A percentile compares a stretch with the other conserved stretches of the same genome.
phyloP scores from a whole-genome alignment of 2,329 filamentous ascomycete genomes.

The Leptodontidium sp. region DNA sequence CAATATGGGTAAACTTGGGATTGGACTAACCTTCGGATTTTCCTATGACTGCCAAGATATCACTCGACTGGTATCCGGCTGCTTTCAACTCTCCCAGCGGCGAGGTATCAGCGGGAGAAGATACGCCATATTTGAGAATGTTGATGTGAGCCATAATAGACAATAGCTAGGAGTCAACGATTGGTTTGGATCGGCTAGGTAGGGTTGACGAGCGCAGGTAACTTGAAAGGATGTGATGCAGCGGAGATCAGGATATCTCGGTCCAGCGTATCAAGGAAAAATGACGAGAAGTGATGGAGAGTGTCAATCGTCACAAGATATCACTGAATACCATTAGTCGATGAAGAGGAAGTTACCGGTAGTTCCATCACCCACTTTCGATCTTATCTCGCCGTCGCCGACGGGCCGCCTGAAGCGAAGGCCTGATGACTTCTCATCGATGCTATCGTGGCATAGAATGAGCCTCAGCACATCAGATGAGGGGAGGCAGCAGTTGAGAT shows the following conservation, averaged over 20 bases:
- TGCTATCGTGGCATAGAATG: neutral
- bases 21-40: constrained; percentile 45
- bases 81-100: constrained; percentile 41
- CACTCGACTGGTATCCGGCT: constrained; percentile 43
- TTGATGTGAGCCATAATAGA: constrained; percentile 43
- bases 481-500: neutral
- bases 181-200: neutral
- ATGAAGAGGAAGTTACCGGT: neutral
- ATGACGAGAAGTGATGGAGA: neutral
- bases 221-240: neutral
- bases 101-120: constrained; percentile 45
- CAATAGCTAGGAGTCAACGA: neutral
- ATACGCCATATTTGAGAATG: constrained; percentile 46
- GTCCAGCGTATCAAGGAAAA: neutral
- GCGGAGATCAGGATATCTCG: neutral
- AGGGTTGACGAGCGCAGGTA: neutral
- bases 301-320: neutral
- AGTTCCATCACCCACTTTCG: constrained; percentile 13
- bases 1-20: neutral
- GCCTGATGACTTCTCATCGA: neutral
- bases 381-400: constrained; percentile 27
- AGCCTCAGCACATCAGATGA: neutral
- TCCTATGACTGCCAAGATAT: constrained; percentile 46
- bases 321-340: neutral
- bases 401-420: constrained; percentile 19